Base-by-base conservation (phyloP, 2,329 filamentous ascomycete species). In the Epichloe coenophiala region DNA sequence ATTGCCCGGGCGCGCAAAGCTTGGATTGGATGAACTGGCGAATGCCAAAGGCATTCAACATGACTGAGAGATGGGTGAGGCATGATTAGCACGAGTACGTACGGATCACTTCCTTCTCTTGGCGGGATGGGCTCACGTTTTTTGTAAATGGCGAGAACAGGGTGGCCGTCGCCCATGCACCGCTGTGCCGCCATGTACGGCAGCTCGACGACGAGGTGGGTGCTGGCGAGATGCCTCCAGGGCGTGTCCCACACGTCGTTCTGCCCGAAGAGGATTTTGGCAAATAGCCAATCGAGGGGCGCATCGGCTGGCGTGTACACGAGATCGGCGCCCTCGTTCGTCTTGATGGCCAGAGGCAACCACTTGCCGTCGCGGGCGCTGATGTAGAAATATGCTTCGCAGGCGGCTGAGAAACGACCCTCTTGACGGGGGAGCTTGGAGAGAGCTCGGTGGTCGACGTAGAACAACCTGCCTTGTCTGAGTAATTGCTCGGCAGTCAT, bases 251-350 rank as follows among this genome's bases (percentile, higher is more conserved):
- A 74, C 37, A 74, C 62, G 54, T 75, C 71, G 47, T 75, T 74
- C 27, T 63, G 59, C 47, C 74, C 73, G 57, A 72, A 73, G 56
- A 72, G 64, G 42, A 74, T 69, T 61, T 76, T 76, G 5, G 73
- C 74, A 4, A 76, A 58, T 5, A 73, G 58, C 73, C 73, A 76
- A 58, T 77, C 72, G n/a, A 67, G 64, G 3, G 57, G 23, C 0
- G 54, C 48, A 51, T 76, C 73, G 1, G 63, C 56, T 2, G 72
- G 72, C 3, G 73, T 76, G 58, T 76, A 76, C 5, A 68, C 62
- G 27, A 60, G 47, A 11, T 59, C 55, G 27, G 45, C 37, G 15
- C 66, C 66, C 13, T 63, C 61, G 51, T 73, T 72, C n/a, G 71
- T 70, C 53, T 68, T 67, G 54, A 76, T 72, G 3, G 71, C 72